Conservation (phyloP, 2,329 filamentous ascomycete species). For the Hypoxylon sp. region DNA sequence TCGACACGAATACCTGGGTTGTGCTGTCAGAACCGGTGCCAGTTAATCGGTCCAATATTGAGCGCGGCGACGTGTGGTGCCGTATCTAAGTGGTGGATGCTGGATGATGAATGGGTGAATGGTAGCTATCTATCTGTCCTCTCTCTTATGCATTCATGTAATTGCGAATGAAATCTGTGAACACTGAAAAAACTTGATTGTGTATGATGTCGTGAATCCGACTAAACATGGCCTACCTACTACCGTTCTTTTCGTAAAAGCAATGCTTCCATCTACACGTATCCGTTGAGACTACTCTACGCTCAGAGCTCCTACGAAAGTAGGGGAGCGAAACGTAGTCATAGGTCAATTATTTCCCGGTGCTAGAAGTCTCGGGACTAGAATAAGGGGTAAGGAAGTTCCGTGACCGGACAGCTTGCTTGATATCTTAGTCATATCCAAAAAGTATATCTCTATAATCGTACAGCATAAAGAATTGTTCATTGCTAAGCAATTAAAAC, state of each 20-base stretch:
- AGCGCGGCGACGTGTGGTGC: neutral
- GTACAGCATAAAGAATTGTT: neutral
- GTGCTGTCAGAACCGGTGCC: neutral
- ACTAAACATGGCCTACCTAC: neutral
- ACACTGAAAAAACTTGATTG: neutral
- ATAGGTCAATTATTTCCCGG: neutral
- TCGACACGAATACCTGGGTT: constrained; percentile 2
- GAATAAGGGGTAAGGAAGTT: neutral
- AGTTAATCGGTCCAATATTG: neutral
- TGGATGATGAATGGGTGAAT: too few species aligned
- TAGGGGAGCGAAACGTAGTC: neutral
- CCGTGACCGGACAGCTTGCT: neutral
- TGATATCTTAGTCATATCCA: neutral
- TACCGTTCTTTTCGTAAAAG: neutral
- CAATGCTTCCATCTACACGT: neutral
- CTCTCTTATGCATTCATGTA: neutral
- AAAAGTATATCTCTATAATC: neutral
- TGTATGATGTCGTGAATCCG: neutral
- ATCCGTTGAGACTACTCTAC: neutral
- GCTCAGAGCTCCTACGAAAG: neutral
- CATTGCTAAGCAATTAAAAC: neutral
- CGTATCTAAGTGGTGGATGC: too few species aligned
- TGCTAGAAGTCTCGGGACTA: neutral
- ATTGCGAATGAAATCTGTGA: neutral
- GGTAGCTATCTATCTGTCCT: too few species aligned